Conservation (phyloP, 768 basidiomycete species). For the Suillus tomentosus region DNA sequence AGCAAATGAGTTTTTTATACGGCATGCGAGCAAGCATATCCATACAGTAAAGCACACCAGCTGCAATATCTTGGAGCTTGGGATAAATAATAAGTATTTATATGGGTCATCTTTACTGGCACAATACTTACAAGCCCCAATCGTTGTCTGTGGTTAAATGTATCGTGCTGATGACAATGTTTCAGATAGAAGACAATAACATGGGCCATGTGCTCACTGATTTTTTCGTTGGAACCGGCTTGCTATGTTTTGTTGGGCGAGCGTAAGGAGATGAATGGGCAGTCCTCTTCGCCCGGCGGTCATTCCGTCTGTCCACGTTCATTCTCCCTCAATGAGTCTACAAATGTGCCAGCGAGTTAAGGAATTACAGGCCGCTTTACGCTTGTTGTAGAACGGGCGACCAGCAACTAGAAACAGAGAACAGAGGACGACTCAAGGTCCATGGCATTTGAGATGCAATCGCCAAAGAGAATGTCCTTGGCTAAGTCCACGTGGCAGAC, state of each 20-base stretch:
- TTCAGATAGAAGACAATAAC: slow-evolving; percentile 5
- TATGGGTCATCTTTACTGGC: too few species aligned
- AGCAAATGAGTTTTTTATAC: too few species aligned
- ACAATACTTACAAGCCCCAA: too few species aligned
- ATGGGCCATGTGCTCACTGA: slow-evolving; percentile 38
- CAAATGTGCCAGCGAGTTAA: slow-evolving; percentile 17
- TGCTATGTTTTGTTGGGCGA: slow-evolving; percentile 35
- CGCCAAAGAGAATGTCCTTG: too few species aligned
- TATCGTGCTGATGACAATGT: background rate
- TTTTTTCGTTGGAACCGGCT: slow-evolving; percentile 42
- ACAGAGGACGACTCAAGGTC: background rate
- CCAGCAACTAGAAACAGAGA: background rate
- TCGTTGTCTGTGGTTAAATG: too few species aligned
- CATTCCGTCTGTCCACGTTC: slow-evolving; percentile 57
- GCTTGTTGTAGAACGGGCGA: slow-evolving; percentile 15
- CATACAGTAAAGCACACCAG: too few species aligned
- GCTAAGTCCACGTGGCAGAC: too few species aligned
- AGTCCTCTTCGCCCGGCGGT: slow-evolving; percentile 40
- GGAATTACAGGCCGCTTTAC: background rate
- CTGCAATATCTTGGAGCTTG: too few species aligned
- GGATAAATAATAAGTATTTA: too few species aligned
- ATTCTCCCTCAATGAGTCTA: slow-evolving; percentile 35
- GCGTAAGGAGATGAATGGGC: slow-evolving; percentile 56
- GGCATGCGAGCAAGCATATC: too few species aligned
- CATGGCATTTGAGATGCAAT: too few species aligned